Evolutionary conservation across 306 rosid genomes (phyloP).

Genomic region (Medicago truncatula): MtrunA17r5.0-ANR NC_053049.1:43997501-43998000

Average conservation of each 20-base stretch:
- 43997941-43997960: slow-evolving; percentile 20
- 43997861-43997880: not conserved
- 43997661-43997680: slow-evolving; percentile 86
- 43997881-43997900: not conserved
- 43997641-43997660: slow-evolving; percentile 80
- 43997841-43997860: slow-evolving; percentile 20
- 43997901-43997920: not conserved
- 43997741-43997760: slow-evolving; percentile 83
- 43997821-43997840: slow-evolving; percentile 5
- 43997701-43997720: slow-evolving; percentile 97
- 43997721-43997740: slow-evolving; percentile 93
- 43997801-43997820: slow-evolving; percentile 24
- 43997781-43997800: slow-evolving; percentile 14
- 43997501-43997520: slow-evolving; percentile 77
- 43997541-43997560: slow-evolving; percentile 98
- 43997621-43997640: slow-evolving; percentile 26
- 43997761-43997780: slow-evolving; percentile 68
- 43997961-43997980: slow-evolving; percentile 1
- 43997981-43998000: slow-evolving; percentile 12
- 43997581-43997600: not conserved
- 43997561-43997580: slow-evolving; percentile 40
- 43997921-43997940: slow-evolving; percentile 10
- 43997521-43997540: slow-evolving; percentile 81
- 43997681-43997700: slow-evolving; percentile 94
- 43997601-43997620: slow-evolving; percentile 24